These are phyloP conservation scores for Daldinia caldariorum DNA, from an alignment of 495 filamentous ascomycete genomes.

Conservation along the genomic window DNA sequence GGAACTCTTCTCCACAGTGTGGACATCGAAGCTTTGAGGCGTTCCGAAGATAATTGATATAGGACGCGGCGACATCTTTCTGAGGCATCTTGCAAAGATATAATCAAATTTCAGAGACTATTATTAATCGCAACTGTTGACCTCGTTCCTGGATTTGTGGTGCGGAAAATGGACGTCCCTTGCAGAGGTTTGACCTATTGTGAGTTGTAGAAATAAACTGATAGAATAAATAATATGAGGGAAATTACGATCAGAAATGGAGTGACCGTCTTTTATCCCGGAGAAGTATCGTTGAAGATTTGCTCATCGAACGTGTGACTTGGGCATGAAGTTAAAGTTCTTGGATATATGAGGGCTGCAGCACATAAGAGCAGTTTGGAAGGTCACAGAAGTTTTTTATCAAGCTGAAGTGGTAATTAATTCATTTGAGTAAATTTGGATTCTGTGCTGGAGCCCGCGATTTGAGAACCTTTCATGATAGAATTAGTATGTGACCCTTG, in stretches of 20 bases:
- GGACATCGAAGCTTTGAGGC: conserved; percentile 35
- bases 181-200: too few species aligned
- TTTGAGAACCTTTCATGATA: background rate
- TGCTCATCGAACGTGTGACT: conserved; percentile 13
- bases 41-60: conserved; percentile 40
- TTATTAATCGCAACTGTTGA: background rate
- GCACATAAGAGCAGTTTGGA: conserved; percentile 2
- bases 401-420: background rate
- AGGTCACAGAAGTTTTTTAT: conserved; percentile 18
- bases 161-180: too few species aligned
- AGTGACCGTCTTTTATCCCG: conserved; percentile 30
- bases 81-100: conserved; percentile 33
- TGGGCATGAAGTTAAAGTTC: background rate
- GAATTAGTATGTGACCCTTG: background rate
- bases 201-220: background rate
- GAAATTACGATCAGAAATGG: conserved; percentile 21
- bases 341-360: background rate
- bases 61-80: conserved; percentile 37
- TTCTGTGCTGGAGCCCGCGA: conserved; percentile 3
- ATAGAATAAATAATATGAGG: background rate
- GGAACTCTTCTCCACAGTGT: conserved; percentile 12
- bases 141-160: background rate
- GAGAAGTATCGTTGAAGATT: conserved; percentile 18
- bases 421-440: background rate
- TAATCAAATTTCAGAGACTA: too few species aligned